Evolutionary conservation across 805 yeast species (phyloP).

Genomic region (Saturnispora quitensis): DNA sequence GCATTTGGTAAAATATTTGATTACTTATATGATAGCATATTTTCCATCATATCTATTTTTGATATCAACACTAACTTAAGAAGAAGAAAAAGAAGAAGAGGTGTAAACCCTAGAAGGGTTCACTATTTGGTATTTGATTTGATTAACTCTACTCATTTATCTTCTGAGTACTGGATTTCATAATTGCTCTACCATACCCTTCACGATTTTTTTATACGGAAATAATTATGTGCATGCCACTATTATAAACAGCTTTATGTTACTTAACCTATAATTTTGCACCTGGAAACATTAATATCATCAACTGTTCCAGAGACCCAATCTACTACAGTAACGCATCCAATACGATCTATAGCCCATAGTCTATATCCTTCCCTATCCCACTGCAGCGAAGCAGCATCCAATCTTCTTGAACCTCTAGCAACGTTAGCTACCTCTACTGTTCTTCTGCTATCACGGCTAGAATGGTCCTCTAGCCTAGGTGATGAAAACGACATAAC

Average conservation of each 20-base stretch:
- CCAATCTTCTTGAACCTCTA: conserved; percentile 59
- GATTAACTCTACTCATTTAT: background rate
- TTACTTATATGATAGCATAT: background rate
- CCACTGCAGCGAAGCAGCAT: conserved; percentile 71
- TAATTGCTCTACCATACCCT: background rate
- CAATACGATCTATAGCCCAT: conserved; percentile 72
- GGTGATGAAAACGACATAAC: conserved; percentile 47
- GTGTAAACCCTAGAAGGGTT: conserved; percentile 14
- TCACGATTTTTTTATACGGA: background rate
- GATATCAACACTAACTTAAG: background rate
- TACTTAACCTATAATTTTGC: conserved; percentile 39
- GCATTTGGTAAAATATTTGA: background rate
- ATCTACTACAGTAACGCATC: conserved; percentile 69
- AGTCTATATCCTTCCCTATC: conserved; percentile 76
- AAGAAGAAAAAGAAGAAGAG: conserved; percentile 8
- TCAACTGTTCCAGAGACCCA: conserved; percentile 81
- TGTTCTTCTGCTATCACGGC: conserved; percentile 49
- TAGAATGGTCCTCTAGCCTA: conserved; percentile 43
- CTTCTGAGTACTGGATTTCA: conserved; percentile 11
- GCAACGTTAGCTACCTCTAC: conserved; percentile 72
- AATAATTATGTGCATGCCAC: background rate
- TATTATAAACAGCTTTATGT: background rate
- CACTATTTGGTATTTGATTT: conserved; percentile 27
- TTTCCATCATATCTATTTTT: background rate
- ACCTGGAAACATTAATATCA: conserved; percentile 55